Evolutionary conservation across 1,284 basidiomycete species (phyloP), one percentile per base, ranked within the genome.

Genomic region (Ustilago tritici): DNA sequence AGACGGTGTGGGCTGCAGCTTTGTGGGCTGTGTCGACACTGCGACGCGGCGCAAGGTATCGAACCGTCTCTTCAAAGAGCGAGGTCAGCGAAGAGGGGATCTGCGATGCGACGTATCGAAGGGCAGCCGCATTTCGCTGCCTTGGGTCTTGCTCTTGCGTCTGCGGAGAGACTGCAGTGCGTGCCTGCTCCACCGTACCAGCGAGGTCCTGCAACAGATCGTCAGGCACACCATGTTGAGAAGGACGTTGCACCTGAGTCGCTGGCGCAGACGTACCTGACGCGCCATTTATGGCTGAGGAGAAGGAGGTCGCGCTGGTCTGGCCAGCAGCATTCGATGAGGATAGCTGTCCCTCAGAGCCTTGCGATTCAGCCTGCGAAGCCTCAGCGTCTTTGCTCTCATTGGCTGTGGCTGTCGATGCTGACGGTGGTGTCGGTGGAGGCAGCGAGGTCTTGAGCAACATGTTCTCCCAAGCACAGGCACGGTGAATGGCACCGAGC

Each of bases 11-110:
- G 11, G 95, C 92, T 81, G 94, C 92, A 79, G 91, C 91, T 86
- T 91, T 93, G 86, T 96, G 94, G 4, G 89, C 83, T 0, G 90
- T 78, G 82, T 99, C 96, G 15, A 91, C 78, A 35, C 92, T 90
- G 66, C 95, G 90, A 32, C 92, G 92, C 82, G 93, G 91, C 12
- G 87, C 86, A 85, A 98, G 92, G 84, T 97, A 89, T 85, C 94
- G 93, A 71, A 95, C 92, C 70, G 95, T 91, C 17, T 95, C 92
- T 89, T 94, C 93, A 88, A 97, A 95, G 86, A 98, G 93, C 5
- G 93, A 92, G 1, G 91, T 91, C 65, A 96, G 87, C 4, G 92
- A 90, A 34, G 90, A 91, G 0, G 95, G 93, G 61, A 96, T 89
- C 52, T 93, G 91, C 67, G 92, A 91, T 0, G 92, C 91, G 38